Evolutionary conservation across 1,284 basidiomycete species (phyloP), one percentile per base, ranked within the genome.

Genomic region (Moesziomyces parantarcticus): DNA sequence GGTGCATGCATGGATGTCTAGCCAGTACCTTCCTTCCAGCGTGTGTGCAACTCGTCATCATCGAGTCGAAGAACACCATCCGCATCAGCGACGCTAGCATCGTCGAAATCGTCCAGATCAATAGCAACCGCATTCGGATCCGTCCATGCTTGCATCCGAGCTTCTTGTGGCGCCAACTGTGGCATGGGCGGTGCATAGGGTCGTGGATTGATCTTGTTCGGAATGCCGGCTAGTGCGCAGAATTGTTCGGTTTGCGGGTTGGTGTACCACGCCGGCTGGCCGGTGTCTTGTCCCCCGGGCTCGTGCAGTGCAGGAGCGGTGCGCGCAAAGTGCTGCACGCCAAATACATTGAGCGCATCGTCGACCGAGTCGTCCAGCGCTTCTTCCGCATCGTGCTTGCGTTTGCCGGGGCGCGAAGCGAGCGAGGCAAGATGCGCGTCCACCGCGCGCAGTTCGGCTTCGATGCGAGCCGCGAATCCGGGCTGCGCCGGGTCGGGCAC

Each of bases 231-330:
- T 87, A 97, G 89, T 25, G 86, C 84, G 77, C 92, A 93, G 74
- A 97, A 91, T 1, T 93, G 90, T 57, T 89, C 89, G 0, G 95
- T 99, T 81, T 98, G 96, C 10, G 92, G 92, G 79, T 97, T 97
- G 6, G 90, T 90, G 84, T 92, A 95, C 86, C 89, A 90, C 7
- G 88, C 88, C 5, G 89, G 76, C 5, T 54, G 79, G 20, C 73
- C 70, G 6, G 53, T 53, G 59, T 68, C 16, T 43, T 82, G 75
- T 23, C 85, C 85, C 1, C 86, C 86, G 6, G 84, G 83, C 53
- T 86, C 83, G 10, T 82, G 83, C 14, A 86, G 75, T 3, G 89
- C 88, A 4, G 79, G 79, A 14, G 81, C 81, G 0, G 81, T 83
- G 4, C 58, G 60, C 0, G 56, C 66, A 25, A 83, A 83, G 5